Percentiles rank a stretch among this genome's conserved stretches.
Evolutionary conservation across 768 basidiomycete species (phyloP).

Genomic region (Xerocomus brunneocitrinus): DNA sequence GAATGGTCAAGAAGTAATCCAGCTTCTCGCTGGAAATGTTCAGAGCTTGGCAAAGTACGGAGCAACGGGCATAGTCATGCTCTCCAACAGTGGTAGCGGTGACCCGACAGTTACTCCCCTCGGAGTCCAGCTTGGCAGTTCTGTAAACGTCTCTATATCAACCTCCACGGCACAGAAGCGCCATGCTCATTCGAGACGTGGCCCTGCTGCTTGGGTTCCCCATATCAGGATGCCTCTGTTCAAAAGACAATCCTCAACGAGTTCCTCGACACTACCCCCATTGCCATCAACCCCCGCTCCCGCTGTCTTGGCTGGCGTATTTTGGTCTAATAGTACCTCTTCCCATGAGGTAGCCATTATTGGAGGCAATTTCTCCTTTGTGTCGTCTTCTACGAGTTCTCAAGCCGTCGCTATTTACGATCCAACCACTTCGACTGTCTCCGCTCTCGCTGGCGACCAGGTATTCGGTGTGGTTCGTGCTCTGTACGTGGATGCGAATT

Average conservation of each 20-base stretch:
- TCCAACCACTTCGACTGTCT: slow-evolving; percentile 41
- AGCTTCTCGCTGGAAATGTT: slow-evolving; percentile 70
- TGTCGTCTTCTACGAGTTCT: slow-evolving; percentile 37
- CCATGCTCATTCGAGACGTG: slow-evolving; percentile 33
- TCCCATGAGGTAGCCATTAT: slow-evolving; percentile 66
- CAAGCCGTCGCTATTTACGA: slow-evolving; percentile 73
- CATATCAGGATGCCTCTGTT: slow-evolving; percentile 41
- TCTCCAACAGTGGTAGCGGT: slow-evolving; percentile 58
- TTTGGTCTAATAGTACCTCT: slow-evolving; percentile 81
- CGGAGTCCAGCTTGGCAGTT: slow-evolving; percentile 48
- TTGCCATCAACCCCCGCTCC: slow-evolving; percentile 60
- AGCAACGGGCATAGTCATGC: slow-evolving; percentile 73
- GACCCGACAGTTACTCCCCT: slow-evolving; percentile 62
- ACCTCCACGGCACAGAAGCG: slow-evolving; percentile 35
- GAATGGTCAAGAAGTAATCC: slow-evolving; percentile 36
- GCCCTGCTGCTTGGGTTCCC: slow-evolving; percentile 46
- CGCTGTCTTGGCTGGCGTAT: slow-evolving; percentile 78
- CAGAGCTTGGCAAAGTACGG: slow-evolving; percentile 55
- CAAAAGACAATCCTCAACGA: slow-evolving; percentile 47
- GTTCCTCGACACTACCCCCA: slow-evolving; percentile 51
- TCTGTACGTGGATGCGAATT: slow-evolving; percentile 61
- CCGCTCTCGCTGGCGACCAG: slow-evolving; percentile 55
- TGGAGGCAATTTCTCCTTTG: slow-evolving; percentile 85
- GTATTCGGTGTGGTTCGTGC: slow-evolving; percentile 72
- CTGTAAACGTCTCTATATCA: slow-evolving; percentile 30